Conservation (phyloP, 179 eudicot species). For the Heliamphora pulchella region DNA sequence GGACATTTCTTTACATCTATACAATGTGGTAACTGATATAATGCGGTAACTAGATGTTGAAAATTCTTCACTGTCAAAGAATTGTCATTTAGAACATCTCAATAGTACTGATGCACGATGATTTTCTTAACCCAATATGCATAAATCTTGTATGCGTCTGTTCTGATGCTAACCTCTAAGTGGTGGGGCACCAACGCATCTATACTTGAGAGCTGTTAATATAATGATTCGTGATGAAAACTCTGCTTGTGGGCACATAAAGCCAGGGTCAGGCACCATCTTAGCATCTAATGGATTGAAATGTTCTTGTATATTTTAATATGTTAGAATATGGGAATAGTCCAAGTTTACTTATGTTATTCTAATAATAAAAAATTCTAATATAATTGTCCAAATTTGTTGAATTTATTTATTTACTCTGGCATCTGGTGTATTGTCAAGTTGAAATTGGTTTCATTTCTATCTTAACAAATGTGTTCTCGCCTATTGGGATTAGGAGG, state of each 20-base stretch:
- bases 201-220: background rate
- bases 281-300: too few species aligned
- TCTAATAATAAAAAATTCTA: too few species aligned
- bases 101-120: background rate
- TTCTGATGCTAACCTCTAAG: background rate
- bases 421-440: background rate
- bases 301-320: too few species aligned
- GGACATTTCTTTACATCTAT: background rate
- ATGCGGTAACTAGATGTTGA: too few species aligned
- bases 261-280: background rate
- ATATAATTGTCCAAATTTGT: too few species aligned
- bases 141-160: background rate
- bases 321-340: background rate
- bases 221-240: background rate
- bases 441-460: background rate
- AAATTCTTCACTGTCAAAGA: too few species aligned
- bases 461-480: background rate
- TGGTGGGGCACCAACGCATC: background rate
- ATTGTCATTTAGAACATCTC: background rate
- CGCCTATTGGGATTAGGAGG: background rate
- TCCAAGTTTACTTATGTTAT: background rate
- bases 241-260: background rate
- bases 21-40: background rate
- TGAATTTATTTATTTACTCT: too few species aligned
- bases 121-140: background rate